Percentiles rank a stretch among this genome's conserved stretches.
These are phyloP conservation scores for Gliomastix tumulicola DNA, from an alignment of 2,329 filamentous ascomycete genomes.

Conservation along the genomic window DNA sequence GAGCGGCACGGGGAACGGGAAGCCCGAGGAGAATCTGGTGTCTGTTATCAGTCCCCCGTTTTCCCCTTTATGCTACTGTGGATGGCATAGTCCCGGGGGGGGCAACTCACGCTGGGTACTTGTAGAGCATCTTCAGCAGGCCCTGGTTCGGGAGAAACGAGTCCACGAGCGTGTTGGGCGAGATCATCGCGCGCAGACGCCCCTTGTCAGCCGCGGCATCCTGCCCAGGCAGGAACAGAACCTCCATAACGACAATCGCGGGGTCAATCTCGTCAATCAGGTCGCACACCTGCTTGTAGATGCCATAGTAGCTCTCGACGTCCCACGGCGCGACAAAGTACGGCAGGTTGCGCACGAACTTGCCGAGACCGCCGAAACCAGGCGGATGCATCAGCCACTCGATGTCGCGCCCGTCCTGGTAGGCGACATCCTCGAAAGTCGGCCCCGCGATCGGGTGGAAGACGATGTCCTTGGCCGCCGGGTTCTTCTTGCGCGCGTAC, in stretches of 20 bases:
- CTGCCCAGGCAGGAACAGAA: conserved; percentile 15
- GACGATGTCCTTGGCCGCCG: conserved; percentile 8
- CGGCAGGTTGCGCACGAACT: conserved; percentile 8
- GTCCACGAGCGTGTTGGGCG: conserved; percentile 35
- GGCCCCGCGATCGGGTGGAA: conserved; percentile 15
- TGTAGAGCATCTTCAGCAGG: conserved; percentile 24
- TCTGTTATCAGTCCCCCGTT: too few species aligned
- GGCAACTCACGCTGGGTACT: conserved; percentile 26
- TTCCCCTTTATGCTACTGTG: background rate
- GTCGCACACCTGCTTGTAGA: conserved; percentile 13
- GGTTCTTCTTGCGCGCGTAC: conserved; percentile 8
- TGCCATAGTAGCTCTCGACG: conserved; percentile 16
- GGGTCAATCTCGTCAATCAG: conserved; percentile 22
- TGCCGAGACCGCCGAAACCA: conserved; percentile 8
- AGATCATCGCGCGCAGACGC: conserved; percentile 26
- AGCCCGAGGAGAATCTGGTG: conserved; percentile 31
- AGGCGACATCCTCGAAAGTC: conserved; percentile 4
- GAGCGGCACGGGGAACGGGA: conserved; percentile 36
- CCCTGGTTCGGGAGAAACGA: conserved; percentile 29
- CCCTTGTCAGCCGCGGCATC: conserved; percentile 12
- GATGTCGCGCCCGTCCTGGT: background rate
- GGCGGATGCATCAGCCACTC: conserved; percentile 5
- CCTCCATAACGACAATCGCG: conserved; percentile 22
- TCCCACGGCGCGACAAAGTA: conserved; percentile 18
- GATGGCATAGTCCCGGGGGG: background rate